Evolutionary conservation across 441 rosid species (phyloP).

Genomic region (Syzygium malaccense): DNA sequence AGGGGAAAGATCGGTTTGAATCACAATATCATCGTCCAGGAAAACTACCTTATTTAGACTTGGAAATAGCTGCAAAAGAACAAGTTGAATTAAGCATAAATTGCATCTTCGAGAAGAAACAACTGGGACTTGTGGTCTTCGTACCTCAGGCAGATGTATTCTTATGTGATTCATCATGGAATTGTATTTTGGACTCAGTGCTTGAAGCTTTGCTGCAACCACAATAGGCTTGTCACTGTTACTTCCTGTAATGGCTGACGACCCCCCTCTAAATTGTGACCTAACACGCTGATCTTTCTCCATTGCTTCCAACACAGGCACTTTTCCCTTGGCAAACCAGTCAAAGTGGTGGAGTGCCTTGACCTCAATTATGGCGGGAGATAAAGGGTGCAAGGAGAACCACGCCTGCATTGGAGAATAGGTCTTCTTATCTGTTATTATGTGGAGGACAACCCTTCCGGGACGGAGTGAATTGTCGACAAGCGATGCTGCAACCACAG

Average conservation of each 20-base stretch:
- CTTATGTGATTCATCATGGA: constrained; percentile 94
- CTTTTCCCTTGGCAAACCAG: constrained; percentile 91
- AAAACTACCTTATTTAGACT: constrained; percentile 84
- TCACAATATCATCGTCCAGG: constrained; percentile 89
- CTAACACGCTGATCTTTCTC: constrained; percentile 83
- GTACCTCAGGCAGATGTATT: constrained; percentile 91
- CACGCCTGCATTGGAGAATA: constrained; percentile 98
- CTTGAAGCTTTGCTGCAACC: constrained; percentile 91
- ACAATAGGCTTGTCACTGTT: constrained; percentile 65
- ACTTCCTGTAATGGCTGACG: constrained; percentile 69
- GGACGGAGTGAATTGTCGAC: constrained; percentile 63
- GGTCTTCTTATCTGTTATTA: constrained; percentile 90
- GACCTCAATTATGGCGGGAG: constrained; percentile 82
- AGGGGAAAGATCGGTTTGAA: constrained; percentile 88
- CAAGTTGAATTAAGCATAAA: not conserved
- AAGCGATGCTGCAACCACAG: constrained; percentile 79
- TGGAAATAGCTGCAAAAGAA: constrained; percentile 70
- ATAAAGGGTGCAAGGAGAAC: constrained; percentile 82
- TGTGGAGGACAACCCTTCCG: constrained; percentile 62
- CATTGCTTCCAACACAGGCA: constrained; percentile 94
- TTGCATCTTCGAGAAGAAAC: not conserved
- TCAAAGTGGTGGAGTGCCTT: constrained; percentile 97
- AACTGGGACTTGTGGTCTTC: not conserved
- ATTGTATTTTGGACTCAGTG: constrained; percentile 90
- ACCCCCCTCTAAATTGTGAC: constrained; percentile 89